Conservation (phyloP, 1,284 basidiomycete genomes). For the Ganoderma boninense region DNA sequence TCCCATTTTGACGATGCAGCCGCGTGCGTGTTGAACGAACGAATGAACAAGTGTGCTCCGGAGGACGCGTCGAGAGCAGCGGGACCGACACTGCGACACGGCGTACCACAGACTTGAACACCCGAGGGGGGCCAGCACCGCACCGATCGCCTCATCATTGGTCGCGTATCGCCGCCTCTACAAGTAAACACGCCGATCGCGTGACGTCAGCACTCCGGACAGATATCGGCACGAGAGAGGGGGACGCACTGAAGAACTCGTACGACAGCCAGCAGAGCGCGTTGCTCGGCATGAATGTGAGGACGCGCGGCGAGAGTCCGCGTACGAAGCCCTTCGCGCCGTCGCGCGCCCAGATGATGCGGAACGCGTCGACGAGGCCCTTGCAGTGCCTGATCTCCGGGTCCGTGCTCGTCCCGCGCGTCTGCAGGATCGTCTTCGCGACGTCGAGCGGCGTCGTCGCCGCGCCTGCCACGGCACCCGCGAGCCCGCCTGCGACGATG, state of each 20-base stretch:
- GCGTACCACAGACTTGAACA: not conserved
- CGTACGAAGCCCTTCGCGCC: slow-evolving; percentile 88
- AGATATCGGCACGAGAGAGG: not conserved
- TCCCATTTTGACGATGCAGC: slow-evolving; percentile 3
- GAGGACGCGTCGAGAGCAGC: not conserved
- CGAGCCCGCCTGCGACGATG: slow-evolving; percentile 89
- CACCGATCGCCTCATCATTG: slow-evolving; percentile 4
- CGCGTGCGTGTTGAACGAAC: slow-evolving; percentile 8
- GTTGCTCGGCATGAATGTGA: slow-evolving; percentile 97
- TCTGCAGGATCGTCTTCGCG: slow-evolving; percentile 98
- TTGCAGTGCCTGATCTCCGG: slow-evolving; percentile 83
- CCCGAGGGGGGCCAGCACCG: not conserved
- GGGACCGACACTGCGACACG: not conserved
- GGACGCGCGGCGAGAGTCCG: slow-evolving; percentile 90
- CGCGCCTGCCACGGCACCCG: slow-evolving; percentile 94
- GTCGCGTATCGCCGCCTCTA: slow-evolving; percentile 75
- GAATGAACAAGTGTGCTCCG: not conserved
- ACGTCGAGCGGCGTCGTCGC: slow-evolving; percentile 98
- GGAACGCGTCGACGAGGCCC: slow-evolving; percentile 90
- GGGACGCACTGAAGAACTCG: slow-evolving; percentile 93
- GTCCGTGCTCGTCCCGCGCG: slow-evolving; percentile 87
- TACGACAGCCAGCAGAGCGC: slow-evolving; percentile 98
- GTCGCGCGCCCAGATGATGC: slow-evolving; percentile 88
- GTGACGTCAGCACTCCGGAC: slow-evolving; percentile 12
- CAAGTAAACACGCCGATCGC: slow-evolving; percentile 8